Evolutionary conservation across 352 stramenopile species (phyloP), one percentile per base, ranked within the genome.

Genomic region (Pythium aphanidermatum): DNA sequence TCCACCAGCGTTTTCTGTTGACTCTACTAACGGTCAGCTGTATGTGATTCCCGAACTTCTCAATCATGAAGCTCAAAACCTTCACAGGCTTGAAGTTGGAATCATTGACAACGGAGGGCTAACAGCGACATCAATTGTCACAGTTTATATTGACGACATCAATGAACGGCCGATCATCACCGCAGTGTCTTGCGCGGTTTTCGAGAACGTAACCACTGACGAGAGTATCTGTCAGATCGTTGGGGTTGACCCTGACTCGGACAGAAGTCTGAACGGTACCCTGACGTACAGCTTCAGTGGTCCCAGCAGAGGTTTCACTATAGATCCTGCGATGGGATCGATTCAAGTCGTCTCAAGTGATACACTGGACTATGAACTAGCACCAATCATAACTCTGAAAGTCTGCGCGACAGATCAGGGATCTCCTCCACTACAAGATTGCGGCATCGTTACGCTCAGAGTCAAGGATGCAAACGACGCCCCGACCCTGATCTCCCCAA

Each of bases 391-490:
- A 5, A 27, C 2, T 19, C 27, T 63, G 23, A 6, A 11, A 0
- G 34, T 60, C 2, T 68, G 59, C 19, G 37, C 34, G 0, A 26
- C 37, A 2, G 59, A 68, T 46, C 39, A 20, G 20, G 52, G 46
- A 14, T 30, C 31, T 8, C 47, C 54, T 3, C 42, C 59, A 12
- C 21, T 63, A 27, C 39, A 46, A 10, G 16, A 38, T 8, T 68
- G 59, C 34, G 50, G 36, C 0, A 46, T 21, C 2, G 42, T 55
- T 0, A 52, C 46, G 13, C 33, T 68, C n/a, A 52, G 43, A 12
- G 43, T 68, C 2, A 10, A 51, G 2, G 59, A 68, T 41, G 46
- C 46, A 0, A 68, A 68, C 27, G 59, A 68, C 34, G 14, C 46
- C 1, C 59, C 59, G 19, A 61, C 47, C 1, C n/a, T 40, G 2